Evolutionary conservation across 352 stramenopile genomes (phyloP).

Genomic region (Achlya hypogyna): DNA sequence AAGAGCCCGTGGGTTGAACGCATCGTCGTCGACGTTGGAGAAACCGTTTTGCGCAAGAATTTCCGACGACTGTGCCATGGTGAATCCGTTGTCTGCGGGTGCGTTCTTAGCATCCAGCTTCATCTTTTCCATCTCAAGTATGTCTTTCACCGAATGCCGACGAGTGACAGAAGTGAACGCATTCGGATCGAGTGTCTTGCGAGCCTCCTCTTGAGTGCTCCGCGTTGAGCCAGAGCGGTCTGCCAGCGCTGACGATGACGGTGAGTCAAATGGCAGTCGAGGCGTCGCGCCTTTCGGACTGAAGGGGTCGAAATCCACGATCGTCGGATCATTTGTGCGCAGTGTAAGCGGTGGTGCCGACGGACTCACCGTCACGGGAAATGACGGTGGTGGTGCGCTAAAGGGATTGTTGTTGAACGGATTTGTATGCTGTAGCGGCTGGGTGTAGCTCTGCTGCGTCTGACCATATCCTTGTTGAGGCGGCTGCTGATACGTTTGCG

Average conservation of each 20-base stretch:
- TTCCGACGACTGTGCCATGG: slow-evolving; percentile 41
- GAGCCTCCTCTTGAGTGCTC: slow-evolving; percentile 51
- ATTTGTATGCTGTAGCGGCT: neutral
- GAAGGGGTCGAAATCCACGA: slow-evolving; percentile 73
- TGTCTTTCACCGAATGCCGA: slow-evolving; percentile 12
- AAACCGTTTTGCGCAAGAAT: slow-evolving; percentile 55
- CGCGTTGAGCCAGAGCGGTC: slow-evolving; percentile 38
- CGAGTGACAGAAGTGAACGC: slow-evolving; percentile 25
- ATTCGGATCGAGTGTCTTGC: slow-evolving; percentile 42
- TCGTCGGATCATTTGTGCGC: slow-evolving; percentile 26
- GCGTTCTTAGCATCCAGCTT: slow-evolving; percentile 18
- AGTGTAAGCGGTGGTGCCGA: slow-evolving; percentile 1
- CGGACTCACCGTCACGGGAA: neutral
- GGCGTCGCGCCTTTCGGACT: slow-evolving; percentile 51
- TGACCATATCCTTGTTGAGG: neutral
- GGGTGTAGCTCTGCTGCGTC: neutral
- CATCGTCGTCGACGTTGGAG: slow-evolving; percentile 48
- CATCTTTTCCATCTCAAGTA: slow-evolving; percentile 17
- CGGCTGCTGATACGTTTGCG: too few species aligned
- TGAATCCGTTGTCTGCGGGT: slow-evolving; percentile 47
- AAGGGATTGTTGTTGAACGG: slow-evolving; percentile 9
- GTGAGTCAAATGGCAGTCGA: slow-evolving; percentile 38
- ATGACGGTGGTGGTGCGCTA: neutral
- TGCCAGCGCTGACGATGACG: slow-evolving; percentile 29
- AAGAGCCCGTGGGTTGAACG: slow-evolving; percentile 7